Evolutionary conservation across 306 rosid species (phyloP).

Genomic region (Inga leiocalycina): DNA sequence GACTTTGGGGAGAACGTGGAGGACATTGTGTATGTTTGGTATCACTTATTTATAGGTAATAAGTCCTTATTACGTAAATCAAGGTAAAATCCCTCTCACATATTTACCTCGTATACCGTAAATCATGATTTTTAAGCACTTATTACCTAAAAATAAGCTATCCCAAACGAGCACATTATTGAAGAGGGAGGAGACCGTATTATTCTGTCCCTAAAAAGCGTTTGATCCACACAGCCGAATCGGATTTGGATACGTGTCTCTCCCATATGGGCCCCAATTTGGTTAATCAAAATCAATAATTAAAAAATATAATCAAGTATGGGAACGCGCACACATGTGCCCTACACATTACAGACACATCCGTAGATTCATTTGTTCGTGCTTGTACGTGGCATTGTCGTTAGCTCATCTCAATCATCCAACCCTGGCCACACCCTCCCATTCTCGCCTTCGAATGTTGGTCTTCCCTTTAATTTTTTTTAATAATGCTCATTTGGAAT

Average conservation of each 20-base stretch:
- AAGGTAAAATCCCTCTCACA: too few species aligned
- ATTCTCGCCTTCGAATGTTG: conserved; percentile 5
- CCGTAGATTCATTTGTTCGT: conserved; percentile 22
- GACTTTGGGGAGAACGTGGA: conserved; percentile 32
- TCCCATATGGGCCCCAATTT: neutral
- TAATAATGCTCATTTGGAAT: too few species aligned
- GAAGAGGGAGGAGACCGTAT: conserved; percentile 26
- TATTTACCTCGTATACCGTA: too few species aligned
- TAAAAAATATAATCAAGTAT: neutral
- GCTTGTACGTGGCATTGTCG: neutral
- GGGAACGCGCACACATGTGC: conserved; percentile 31
- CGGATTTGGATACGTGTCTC: neutral
- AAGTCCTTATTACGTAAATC: too few species aligned
- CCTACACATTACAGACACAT: conserved; percentile 26
- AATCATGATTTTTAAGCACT: too few species aligned
- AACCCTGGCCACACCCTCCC: conserved; percentile 31
- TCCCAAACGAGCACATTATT: too few species aligned
- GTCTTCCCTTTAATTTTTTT: too few species aligned
- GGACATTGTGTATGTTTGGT: too few species aligned
- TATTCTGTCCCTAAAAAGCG: conserved; percentile 34
- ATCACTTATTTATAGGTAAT: too few species aligned
- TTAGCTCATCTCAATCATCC: conserved; percentile 18
- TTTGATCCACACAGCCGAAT: conserved; percentile 25
- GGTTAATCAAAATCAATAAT: neutral
- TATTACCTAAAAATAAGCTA: too few species aligned